These are phyloP conservation scores for Geotrichum klebahnii DNA, from an alignment of 1,139 yeast species.

Conservation along the genomic window DNA sequence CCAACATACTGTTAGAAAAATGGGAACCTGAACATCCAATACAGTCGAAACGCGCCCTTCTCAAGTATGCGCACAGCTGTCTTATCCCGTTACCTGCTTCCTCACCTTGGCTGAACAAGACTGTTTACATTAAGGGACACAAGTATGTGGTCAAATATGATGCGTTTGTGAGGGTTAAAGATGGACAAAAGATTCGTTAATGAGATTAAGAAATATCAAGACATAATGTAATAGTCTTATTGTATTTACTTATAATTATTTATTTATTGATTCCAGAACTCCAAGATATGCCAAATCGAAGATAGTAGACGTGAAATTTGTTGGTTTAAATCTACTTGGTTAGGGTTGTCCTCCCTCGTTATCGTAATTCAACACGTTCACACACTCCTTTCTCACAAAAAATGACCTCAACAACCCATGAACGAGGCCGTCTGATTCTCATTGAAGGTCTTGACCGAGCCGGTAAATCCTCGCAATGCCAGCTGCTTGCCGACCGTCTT, in stretches of 20 bases:
- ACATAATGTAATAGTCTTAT: too few relatives aligned
- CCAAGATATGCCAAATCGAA: too few relatives aligned
- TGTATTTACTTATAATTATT: too few relatives aligned
- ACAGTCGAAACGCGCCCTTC: conserved; percentile 26
- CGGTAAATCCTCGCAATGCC: conserved; percentile 89
- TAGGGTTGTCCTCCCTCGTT: too few relatives aligned
- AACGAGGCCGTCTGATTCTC: conserved; percentile 67
- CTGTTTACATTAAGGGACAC: conserved; percentile 28
- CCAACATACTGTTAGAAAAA: conserved; percentile 24
- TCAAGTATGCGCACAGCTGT: conserved; percentile 37
- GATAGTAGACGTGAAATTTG: too few relatives aligned
- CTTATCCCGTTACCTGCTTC: conserved; percentile 33
- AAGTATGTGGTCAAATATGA: conserved; percentile 29
- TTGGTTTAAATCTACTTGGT: too few relatives aligned
- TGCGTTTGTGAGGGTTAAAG: conserved; percentile 8
- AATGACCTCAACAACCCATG: not conserved
- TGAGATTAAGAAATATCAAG: too few relatives aligned
- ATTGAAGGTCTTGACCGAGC: conserved; percentile 93
- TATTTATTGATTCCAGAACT: too few relatives aligned
- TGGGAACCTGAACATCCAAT: conserved; percentile 33
- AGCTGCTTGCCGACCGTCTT: conserved; percentile 43
- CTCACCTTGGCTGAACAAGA: conserved; percentile 37
- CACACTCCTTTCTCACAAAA: not conserved
- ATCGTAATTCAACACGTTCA: not conserved
- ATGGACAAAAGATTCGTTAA: too few relatives aligned